These are phyloP conservation scores for Tulasnella sp. DNA, from an alignment of 768 basidiomycete species.

Conservation along the genomic window DNA sequence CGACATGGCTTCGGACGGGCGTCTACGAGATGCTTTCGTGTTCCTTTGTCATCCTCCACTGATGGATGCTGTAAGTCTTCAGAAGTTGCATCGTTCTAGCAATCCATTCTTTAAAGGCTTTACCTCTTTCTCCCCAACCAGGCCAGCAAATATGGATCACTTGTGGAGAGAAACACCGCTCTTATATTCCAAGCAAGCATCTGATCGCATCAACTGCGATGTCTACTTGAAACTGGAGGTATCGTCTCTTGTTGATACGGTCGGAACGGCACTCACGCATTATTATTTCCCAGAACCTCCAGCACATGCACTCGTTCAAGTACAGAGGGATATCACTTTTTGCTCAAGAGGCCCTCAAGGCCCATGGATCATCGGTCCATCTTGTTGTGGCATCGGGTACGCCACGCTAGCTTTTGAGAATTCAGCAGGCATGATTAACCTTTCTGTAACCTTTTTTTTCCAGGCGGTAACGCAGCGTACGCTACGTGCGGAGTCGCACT, in stretches of 20 bases:
- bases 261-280: not conserved
- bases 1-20: not conserved
- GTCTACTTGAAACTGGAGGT: constrained; percentile 21
- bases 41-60: not conserved
- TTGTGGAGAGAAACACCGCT: constrained; percentile 70
- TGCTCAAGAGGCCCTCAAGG: constrained; percentile 54
- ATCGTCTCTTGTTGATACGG: not conserved
- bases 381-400: constrained; percentile 63
- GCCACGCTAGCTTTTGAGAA: not conserved
- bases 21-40: not conserved
- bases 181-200: constrained; percentile 62
- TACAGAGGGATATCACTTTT: constrained; percentile 71
- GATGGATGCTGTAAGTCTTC: not conserved
- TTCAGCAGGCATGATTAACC: not conserved
- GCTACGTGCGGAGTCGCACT: constrained; percentile 68
- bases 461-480: constrained; percentile 76
- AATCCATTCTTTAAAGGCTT: not conserved
- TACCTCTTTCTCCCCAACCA: not conserved
- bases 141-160: not conserved
- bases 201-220: constrained; percentile 58
- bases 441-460: not conserved
- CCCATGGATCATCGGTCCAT: constrained; percentile 60
- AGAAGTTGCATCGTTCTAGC: not conserved
- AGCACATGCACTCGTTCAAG: constrained; percentile 77
- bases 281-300: constrained; percentile 58